Percentiles rank a stretch among this genome's conserved stretches.
These are phyloP conservation scores for Tuber magnatum DNA, from an alignment of 495 filamentous ascomycete genomes.

Conservation along the genomic window DNA sequence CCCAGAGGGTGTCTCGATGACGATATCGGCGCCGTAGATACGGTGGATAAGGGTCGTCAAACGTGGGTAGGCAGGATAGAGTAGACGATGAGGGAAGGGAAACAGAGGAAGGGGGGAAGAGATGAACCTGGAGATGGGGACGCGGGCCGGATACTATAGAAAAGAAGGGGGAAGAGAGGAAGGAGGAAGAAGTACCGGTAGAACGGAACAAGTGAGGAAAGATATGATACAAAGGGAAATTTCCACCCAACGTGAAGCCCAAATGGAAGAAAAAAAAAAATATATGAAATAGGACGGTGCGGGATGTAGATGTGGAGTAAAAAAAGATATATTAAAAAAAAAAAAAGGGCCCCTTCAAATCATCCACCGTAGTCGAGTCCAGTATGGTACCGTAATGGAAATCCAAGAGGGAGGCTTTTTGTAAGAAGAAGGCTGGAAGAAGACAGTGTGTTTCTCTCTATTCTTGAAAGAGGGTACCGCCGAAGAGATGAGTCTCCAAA, in stretches of 20 bases:
- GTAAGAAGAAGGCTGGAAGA: neutral
- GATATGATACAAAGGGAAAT: neutral
- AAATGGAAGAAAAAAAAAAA: neutral
- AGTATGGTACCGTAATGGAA: too few relatives aligned
- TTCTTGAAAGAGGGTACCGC: neutral
- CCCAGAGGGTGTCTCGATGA: constrained; percentile 15
- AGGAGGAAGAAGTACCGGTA: neutral
- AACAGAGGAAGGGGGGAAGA: constrained; percentile 4
- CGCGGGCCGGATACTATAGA: constrained; percentile 14
- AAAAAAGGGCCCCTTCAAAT: neutral
- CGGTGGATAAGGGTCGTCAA: neutral
- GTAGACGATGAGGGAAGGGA: constrained; percentile 6
- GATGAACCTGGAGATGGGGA: constrained; percentile 10
- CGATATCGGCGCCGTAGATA: neutral
- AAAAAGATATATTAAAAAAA: neutral
- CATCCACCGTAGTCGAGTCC: neutral
- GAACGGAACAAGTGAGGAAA: neutral
- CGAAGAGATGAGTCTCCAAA: neutral
- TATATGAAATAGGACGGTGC: neutral
- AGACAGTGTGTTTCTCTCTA: neutral
- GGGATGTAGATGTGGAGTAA: neutral
- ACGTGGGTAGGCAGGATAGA: constrained; percentile 1
- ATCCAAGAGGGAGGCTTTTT: neutral
- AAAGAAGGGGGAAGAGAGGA: constrained; percentile 20
- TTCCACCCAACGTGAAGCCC: neutral